Base-by-base conservation (phyloP, 768 basidiomycete genomes). In the Trametes maxima region DNA sequence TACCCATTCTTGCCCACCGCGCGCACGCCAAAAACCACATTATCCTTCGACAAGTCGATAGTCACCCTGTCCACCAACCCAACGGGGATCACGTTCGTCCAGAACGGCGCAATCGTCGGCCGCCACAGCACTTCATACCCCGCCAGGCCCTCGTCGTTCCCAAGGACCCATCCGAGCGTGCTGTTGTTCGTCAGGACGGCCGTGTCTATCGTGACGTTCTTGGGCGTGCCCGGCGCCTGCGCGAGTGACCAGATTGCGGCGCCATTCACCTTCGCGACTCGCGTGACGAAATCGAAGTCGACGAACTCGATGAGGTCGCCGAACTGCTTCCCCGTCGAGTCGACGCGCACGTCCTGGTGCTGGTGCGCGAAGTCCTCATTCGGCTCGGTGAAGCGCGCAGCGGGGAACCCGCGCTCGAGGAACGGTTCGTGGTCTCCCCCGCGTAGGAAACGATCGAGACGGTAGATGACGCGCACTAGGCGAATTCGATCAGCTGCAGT, bases 321-420 rank as follows among this genome's bases (percentile, higher is more conserved):
- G 64, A 82, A 84, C 67, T 84, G 82, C n/a, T 78, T 68, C 8
- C 82, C 82, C 37, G 81, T 74, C 37, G 69, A 73, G 55, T 70
- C 69, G 45, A 85, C 76, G 24, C 82, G 79, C 44, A 80, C 75
- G 66, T 85, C 78, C 68, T 85, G 84, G 68, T 84, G 82, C 69
- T 85, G 82, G 66, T 84, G 82, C 36, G 79, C 81, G 67, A 82
- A 84, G 67, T 84, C 78, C 69, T 85, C 82, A 68, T 80, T 73
- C 8, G 82, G 83, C 63, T 84, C 84, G 0, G 81, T 83, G 74
- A 83, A 84, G 24, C 82, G 79, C 24, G 82, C 79, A 0, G 83
- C 84, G 11, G 84, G 74, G 72, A 79, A 83, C 13, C 82, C 83
- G 60, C 73, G 73, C 36, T 71, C 65, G 25, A 83, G 74, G 80